These are phyloP conservation scores for Lentinula sp. DNA, from an alignment of 768 basidiomycete genomes.

Conservation along the genomic window DNA sequence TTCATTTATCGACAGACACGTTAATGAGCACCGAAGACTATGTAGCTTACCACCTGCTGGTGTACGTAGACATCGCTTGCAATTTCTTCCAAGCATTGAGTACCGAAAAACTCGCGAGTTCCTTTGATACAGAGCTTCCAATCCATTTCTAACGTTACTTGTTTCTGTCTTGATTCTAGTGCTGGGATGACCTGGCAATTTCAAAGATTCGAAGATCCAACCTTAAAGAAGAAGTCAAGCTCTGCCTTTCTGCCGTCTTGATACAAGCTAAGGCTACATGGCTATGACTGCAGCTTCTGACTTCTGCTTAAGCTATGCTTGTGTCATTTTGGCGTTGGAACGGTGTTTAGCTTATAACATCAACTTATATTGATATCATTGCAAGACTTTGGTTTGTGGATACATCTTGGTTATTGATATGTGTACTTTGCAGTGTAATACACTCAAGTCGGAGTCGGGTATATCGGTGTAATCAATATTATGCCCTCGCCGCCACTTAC, in stretches of 20 bases:
- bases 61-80: background rate
- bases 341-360: no score
- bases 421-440: no score
- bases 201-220: background rate
- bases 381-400: no score
- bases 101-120: background rate
- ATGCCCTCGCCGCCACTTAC: no score
- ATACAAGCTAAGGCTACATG: background rate
- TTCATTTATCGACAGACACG: background rate
- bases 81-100: background rate
- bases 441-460: no score
- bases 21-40: background rate
- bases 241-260: background rate
- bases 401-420: no score
- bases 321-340: no score
- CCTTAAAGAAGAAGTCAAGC: background rate
- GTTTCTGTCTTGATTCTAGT: background rate
- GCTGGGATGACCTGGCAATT: background rate
- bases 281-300: background rate
- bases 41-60: background rate
- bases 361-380: no score
- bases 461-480: no score
- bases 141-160: background rate
- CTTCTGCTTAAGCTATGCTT: no score
- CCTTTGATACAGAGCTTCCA: background rate